Base-by-base conservation (phyloP, 2,329 filamentous ascomycete species). In the Colletotrichum neosansevieriae region DNA sequence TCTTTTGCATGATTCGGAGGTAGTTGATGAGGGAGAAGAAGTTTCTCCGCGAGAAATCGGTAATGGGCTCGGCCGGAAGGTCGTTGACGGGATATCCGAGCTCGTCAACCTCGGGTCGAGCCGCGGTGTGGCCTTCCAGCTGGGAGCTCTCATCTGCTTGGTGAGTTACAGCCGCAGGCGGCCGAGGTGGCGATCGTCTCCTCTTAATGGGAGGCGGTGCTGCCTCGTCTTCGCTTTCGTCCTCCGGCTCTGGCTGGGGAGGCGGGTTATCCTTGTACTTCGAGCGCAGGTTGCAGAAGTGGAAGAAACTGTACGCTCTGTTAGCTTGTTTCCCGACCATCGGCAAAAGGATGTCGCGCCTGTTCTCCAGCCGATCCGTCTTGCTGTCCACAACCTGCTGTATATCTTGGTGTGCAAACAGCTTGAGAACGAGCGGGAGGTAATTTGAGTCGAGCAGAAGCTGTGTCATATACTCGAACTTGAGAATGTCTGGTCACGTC, bases 1-100 rank as follows among this genome's bases (percentile, higher is more conserved):
- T 92, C 81, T 99, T 99, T 76, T 99, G 96, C 88, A 99, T 93
- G 68, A 98, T 91, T 72, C 97, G 94, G 19, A 99, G 86, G 79
- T 97, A 95, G 81, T 97, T 98, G 83, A 98, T 98, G 50, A 92
- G 89, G 1, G 94, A 92, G 84, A 97, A 97, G 83, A 98, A 97
- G 78, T 97, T 97, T 74, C 96, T 93, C 80, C 93, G 94, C 12
- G 93, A 97, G 82, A 94, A 98, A 75, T 91, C 90, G 1, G 93
- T 97, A 71, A 98, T 94, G 34, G 94, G 94, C 69, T 91, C 87
- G 2, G 86, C 80, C 0, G 94, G 93, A 7, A 92, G 83, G 2
- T 91, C 87, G 67, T 88, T 87, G 63, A 91, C 87, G 0, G 94
- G 93, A 74, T 93, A 94, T 58, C 94, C 94, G 15, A 97, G 85